Percentiles rank a stretch among this genome's conserved stretches.
These are phyloP conservation scores for Septoria petroselini DNA, from an alignment of 2,329 filamentous ascomycete species.

Conservation along the genomic window DNA sequence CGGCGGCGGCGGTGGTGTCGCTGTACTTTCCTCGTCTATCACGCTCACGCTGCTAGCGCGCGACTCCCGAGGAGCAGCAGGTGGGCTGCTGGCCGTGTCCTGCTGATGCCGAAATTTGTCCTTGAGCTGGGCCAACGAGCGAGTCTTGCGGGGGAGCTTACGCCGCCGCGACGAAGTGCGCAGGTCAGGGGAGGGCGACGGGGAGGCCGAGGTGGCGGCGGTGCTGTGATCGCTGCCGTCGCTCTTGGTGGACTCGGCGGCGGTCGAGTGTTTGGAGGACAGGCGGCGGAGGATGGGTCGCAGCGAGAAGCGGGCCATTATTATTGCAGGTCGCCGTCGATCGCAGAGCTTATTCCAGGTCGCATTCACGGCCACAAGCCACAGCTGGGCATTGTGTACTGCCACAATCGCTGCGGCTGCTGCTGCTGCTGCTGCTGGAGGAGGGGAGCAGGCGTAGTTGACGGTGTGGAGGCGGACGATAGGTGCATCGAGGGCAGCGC, in stretches of 20 bases:
- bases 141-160: constrained; percentile 17
- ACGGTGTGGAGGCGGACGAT: too few relatives aligned
- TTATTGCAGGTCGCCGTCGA: not conserved
- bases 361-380: too few relatives aligned
- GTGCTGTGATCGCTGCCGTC: constrained; percentile 20
- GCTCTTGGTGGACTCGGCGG: constrained; percentile 24
- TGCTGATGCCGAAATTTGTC: constrained; percentile 21
- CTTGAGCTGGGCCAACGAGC: constrained; percentile 27
- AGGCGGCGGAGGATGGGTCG: constrained; percentile 28
- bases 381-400: too few relatives aligned
- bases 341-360: too few relatives aligned
- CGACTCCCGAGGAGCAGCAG: not conserved
- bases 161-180: constrained; percentile 4
- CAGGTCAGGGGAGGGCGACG: constrained; percentile 16
- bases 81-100: not conserved
- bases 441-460: too few relatives aligned
- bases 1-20: constrained; percentile 9
- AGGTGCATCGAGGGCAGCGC: too few relatives aligned
- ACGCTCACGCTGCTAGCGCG: constrained; percentile 9
- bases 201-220: constrained; percentile 18
- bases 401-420: too few relatives aligned
- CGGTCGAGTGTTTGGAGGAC: constrained; percentile 24
- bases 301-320: constrained; percentile 28
- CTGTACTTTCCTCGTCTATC: not conserved
- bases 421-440: too few relatives aligned